Evolutionary conservation across 306 rosid species (phyloP).

Genomic region (Parietaria judaica): DNA sequence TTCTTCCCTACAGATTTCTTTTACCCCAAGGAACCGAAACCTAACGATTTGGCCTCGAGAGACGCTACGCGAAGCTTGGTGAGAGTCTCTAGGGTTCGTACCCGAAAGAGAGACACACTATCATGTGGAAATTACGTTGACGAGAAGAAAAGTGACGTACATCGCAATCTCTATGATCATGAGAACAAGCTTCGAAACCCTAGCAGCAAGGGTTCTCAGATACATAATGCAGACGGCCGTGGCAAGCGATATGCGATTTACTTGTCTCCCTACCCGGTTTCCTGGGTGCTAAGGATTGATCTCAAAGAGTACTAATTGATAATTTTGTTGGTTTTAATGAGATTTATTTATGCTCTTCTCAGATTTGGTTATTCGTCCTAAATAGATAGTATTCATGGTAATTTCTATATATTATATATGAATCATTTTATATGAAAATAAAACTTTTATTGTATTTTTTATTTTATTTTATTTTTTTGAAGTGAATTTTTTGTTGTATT

Average conservation of each 20-base stretch:
- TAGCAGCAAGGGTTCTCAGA: background rate
- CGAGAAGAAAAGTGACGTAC: background rate
- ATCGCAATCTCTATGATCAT: background rate
- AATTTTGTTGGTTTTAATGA: background rate
- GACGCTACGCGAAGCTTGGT: background rate
- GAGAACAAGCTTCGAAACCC: background rate
- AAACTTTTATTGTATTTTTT: no score
- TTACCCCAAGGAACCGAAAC: slow-evolving; percentile 40
- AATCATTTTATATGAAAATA: no score
- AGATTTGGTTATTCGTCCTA: no score
- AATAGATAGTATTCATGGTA: no score
- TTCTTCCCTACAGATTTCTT: slow-evolving; percentile 57
- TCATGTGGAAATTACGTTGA: background rate
- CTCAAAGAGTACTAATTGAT: background rate
- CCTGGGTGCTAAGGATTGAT: slow-evolving; percentile 8
- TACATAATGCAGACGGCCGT: background rate
- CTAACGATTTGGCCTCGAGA: background rate
- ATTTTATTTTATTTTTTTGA: no score
- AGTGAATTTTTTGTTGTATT: no score
- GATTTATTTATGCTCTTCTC: background rate
- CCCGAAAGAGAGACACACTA: background rate
- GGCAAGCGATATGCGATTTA: background rate
- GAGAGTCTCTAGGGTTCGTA: background rate
- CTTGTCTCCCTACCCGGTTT: background rate
- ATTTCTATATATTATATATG: no score